Base-by-base conservation (phyloP, 2,329 filamentous ascomycete genomes). In the Calonectria honghensis region DNA sequence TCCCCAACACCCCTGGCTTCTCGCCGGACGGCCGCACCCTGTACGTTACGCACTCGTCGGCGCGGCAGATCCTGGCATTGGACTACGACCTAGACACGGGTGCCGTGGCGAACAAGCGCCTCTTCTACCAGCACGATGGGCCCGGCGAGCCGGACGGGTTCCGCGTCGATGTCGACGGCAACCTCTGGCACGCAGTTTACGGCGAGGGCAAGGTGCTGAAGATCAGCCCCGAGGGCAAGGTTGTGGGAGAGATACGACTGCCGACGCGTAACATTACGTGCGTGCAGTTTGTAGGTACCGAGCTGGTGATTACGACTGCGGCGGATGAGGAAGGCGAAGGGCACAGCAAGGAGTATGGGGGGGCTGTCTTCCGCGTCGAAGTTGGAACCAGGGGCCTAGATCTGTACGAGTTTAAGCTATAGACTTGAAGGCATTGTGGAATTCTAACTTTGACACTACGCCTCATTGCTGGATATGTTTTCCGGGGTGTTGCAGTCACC, bases 121-220 rank as follows among this genome's bases (percentile, higher is more conserved):
- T 93, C 48, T 95, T 96, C 85, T 96, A 96, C 86, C 87, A 90
- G 72, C 92, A 96, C 82, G 88, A 90, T 5, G 90, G 90, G 1
- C 84, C 89, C 32, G 93, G 93, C 63, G 91, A 92, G 76, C 95
- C 95, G 1, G 96, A 98, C 84, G 96, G 96, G 2, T 96, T 96
- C 85, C 93, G 93, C 76, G 91, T 97, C 81, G 96, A 98, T 82
- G 90, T 90, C 54, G 92, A 97, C 70, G 96, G 95, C n/a, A 93
- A 94, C 86, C 89, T 98, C 81, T 98, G 96, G 96, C 93, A 94
- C 75, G 94, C 95, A 10, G 89, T 97, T n/a, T 97, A 95, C 82
- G 95, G 95, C 69, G 94, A 94, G 76, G 88, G 91, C 73, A 91
- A 92, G 74, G 94, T 98, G 31, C 86, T 98, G 77, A 92, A 94